phyloP scores from a whole-genome alignment of 106 monocot genomes.

The Dactylorhiza incarnata region DNA sequence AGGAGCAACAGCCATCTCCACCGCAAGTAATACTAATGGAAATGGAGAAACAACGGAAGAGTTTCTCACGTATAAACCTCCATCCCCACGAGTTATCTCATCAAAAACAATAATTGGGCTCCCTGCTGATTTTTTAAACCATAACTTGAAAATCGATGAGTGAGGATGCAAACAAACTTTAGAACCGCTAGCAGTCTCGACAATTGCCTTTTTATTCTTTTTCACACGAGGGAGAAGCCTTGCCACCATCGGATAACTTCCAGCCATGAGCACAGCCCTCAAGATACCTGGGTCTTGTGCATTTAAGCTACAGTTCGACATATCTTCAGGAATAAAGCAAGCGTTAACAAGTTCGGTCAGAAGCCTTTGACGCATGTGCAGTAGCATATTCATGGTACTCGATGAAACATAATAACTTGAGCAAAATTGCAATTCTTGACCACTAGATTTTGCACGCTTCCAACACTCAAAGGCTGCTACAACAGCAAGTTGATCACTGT shows the following conservation, averaged over 20 bases:
- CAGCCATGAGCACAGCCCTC: slow-evolving; percentile 73
- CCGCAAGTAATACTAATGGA: slow-evolving; percentile 63
- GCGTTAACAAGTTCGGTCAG: slow-evolving; percentile 51
- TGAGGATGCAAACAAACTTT: slow-evolving; percentile 80
- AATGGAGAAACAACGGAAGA: slow-evolving; percentile 65
- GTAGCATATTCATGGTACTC: slow-evolving; percentile 79
- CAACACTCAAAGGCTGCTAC: slow-evolving; percentile 93
- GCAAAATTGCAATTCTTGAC: slow-evolving; percentile 68
- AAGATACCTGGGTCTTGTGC: slow-evolving; percentile 77
- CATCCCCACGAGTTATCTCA: slow-evolving; percentile 86
- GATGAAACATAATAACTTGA: slow-evolving; percentile 72
- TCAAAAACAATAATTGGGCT: slow-evolving; percentile 64
- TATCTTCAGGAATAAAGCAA: slow-evolving; percentile 71
- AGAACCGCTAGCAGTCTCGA: slow-evolving; percentile 69
- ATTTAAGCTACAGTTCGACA: slow-evolving; percentile 63
- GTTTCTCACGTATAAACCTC: slow-evolving; percentile 66
- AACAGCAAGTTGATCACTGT: slow-evolving; percentile 84
- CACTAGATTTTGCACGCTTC: slow-evolving; percentile 60
- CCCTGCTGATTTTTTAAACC: slow-evolving; percentile 34
- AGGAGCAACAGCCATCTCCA: slow-evolving; percentile 88
- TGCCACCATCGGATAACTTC: slow-evolving; percentile 88
- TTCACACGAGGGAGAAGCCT: slow-evolving; percentile 47
- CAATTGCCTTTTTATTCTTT: slow-evolving; percentile 41
- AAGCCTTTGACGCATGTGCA: slow-evolving; percentile 77
- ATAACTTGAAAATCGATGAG: slow-evolving; percentile 63